phyloP scores from a whole-genome alignment of 2,329 filamentous ascomycete genomes.

The Trichoderma gracile region DNA sequence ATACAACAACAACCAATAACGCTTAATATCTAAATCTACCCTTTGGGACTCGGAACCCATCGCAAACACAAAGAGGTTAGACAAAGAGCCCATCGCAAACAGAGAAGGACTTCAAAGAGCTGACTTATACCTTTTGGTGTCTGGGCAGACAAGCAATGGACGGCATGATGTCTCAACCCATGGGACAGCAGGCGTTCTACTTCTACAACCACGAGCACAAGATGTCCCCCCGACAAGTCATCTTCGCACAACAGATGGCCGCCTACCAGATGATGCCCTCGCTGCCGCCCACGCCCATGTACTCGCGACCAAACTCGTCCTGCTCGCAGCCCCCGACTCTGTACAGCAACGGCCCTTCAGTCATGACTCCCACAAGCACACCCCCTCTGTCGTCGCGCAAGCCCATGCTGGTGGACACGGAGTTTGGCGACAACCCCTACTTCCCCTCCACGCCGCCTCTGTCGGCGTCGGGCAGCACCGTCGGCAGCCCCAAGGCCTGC shows the following conservation, averaged over 20 bases:
- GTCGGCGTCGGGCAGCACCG: constrained; percentile 79
- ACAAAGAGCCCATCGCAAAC: neutral
- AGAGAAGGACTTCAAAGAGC: neutral
- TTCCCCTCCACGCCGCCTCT: constrained; percentile 86
- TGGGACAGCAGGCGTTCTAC: constrained; percentile 77
- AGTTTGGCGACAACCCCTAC: constrained; percentile 68
- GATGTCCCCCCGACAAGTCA: constrained; percentile 70
- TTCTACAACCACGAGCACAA: constrained; percentile 81
- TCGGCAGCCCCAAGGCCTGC: constrained; percentile 79
- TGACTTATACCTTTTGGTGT: neutral
- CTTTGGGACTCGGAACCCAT: neutral
- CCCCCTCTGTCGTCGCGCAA: constrained; percentile 68
- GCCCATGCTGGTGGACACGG: constrained; percentile 79
- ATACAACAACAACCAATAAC: constrained; percentile 9
- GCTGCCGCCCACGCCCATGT: constrained; percentile 63
- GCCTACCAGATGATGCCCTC: constrained; percentile 51
- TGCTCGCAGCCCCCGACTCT: constrained; percentile 63
- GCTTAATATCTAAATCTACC: constrained; percentile 17
- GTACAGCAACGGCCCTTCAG: constrained; percentile 58
- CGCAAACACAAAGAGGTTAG: constrained; percentile 13
- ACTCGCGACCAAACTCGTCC: constrained; percentile 65
- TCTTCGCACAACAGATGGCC: constrained; percentile 59
- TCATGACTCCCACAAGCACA: constrained; percentile 68
- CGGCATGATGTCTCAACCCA: constrained; percentile 57
- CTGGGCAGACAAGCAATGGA: constrained; percentile 59